A percentile compares a stretch with the other conserved stretches of the same genome.
These are phyloP conservation scores for Glycyrrhiza uralensis DNA, from an alignment of 306 rosid species.

Conservation along the genomic window DNA sequence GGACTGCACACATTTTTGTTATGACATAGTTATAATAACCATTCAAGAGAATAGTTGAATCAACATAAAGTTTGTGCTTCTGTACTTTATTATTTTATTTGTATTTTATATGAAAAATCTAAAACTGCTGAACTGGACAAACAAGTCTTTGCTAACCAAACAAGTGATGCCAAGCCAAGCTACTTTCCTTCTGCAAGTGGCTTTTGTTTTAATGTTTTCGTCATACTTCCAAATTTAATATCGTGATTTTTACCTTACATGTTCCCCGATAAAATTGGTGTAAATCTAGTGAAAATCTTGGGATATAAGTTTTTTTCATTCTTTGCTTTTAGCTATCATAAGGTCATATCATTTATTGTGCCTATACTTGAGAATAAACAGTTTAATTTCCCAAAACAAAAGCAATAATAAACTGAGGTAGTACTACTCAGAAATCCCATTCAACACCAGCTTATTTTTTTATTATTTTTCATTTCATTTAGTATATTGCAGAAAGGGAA, in stretches of 20 bases:
- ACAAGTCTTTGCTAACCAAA: not conserved
- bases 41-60: not conserved
- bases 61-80: not conserved
- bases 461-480: not conserved
- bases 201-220: not conserved
- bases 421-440: constrained; percentile 1
- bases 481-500: not conserved
- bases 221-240: not conserved
- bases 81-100: not conserved
- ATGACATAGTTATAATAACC: not conserved
- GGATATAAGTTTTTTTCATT: not conserved
- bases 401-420: not conserved
- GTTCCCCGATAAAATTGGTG: not conserved
- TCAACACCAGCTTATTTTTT: not conserved
- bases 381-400: not conserved
- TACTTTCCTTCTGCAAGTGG: not conserved
- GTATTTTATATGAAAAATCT: not conserved
- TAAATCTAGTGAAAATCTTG: not conserved
- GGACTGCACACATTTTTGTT: not conserved
- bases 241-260: not conserved
- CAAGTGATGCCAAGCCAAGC: not conserved
- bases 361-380: not conserved
- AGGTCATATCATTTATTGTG: too few species aligned
- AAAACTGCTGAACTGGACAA: not conserved
- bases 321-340: not conserved